These are phyloP conservation scores for Ogataea neopini DNA, from an alignment of 805 yeast genomes.

Conservation along the genomic window DNA sequence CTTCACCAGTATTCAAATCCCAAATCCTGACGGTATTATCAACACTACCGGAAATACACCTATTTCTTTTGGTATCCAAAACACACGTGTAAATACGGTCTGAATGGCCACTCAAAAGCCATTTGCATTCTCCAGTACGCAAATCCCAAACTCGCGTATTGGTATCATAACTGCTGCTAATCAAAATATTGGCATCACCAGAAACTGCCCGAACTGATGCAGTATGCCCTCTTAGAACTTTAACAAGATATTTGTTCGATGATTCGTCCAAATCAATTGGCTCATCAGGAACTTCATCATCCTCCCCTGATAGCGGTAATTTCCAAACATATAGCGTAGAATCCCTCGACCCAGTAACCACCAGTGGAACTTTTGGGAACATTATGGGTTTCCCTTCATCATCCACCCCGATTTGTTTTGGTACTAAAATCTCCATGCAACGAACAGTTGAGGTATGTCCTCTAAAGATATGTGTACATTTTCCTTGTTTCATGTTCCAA, in stretches of 20 bases:
- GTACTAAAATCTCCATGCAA: conserved; percentile 81
- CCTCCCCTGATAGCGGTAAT: conserved; percentile 53
- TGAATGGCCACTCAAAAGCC: conserved; percentile 77
- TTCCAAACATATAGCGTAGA: conserved; percentile 76
- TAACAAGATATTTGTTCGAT: conserved; percentile 64
- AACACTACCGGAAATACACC: conserved; percentile 90
- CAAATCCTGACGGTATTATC: conserved; percentile 87
- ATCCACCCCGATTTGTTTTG: conserved; percentile 61
- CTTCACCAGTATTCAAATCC: conserved; percentile 78
- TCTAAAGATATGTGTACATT: conserved; percentile 85
- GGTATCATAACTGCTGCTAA: conserved; percentile 89
- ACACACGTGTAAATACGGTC: conserved; percentile 90
- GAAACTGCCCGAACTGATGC: conserved; percentile 84
- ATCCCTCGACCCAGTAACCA: conserved; percentile 87
- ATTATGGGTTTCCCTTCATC: conserved; percentile 56
- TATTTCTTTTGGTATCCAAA: conserved; percentile 68
- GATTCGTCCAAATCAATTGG: conserved; percentile 40
- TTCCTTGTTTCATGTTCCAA: conserved; percentile 85
- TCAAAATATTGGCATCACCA: conserved; percentile 79
- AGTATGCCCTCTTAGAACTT: conserved; percentile 72
- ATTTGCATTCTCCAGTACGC: conserved; percentile 68
- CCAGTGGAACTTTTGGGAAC: conserved; percentile 64
- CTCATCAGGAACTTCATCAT: conserved; percentile 39
- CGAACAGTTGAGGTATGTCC: conserved; percentile 95
- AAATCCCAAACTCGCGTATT: conserved; percentile 93